phyloP scores from a whole-genome alignment of 2,329 filamentous ascomycete species.

The Fusarium dimerum region DNA sequence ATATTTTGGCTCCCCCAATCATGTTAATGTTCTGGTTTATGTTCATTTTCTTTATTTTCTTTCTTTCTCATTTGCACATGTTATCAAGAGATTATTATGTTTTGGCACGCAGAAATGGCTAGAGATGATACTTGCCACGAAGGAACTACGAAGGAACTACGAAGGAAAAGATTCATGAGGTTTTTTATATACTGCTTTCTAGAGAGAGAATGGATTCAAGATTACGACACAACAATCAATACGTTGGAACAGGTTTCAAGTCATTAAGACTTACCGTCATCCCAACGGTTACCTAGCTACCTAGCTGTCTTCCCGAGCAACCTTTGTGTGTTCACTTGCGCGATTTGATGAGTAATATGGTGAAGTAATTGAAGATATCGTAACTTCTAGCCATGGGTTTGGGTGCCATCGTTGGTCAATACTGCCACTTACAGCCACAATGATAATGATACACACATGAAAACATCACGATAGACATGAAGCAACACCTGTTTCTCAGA shows the following conservation, averaged over 20 bases:
- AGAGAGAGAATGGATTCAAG: not conserved
- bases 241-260: too few species aligned
- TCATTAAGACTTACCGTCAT: too few species aligned
- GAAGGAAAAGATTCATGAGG: constrained; percentile 22
- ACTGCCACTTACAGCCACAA: too few species aligned
- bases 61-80: constrained; percentile 12
- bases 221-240: not conserved
- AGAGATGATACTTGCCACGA: constrained; percentile 23
- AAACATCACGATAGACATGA: constrained; percentile 9
- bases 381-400: too few species aligned
- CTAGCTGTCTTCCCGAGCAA: too few species aligned
- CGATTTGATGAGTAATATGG: too few species aligned
- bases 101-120: constrained; percentile 21
- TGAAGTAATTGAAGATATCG: too few species aligned
- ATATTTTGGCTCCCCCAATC: not conserved
- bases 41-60: not conserved
- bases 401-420: too few species aligned
- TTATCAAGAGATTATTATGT: constrained; percentile 15
- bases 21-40: not conserved
- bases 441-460: not conserved
- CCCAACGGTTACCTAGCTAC: too few species aligned
- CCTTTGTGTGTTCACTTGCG: too few species aligned
- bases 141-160: constrained; percentile 4
- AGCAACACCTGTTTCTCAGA: constrained; percentile 5
- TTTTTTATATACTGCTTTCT: constrained; percentile 2